Percentiles rank a stretch among this genome's conserved stretches.
These are phyloP conservation scores for Mariannaea sp. DNA, from an alignment of 2,329 filamentous ascomycete genomes.

Conservation along the genomic window DNA sequence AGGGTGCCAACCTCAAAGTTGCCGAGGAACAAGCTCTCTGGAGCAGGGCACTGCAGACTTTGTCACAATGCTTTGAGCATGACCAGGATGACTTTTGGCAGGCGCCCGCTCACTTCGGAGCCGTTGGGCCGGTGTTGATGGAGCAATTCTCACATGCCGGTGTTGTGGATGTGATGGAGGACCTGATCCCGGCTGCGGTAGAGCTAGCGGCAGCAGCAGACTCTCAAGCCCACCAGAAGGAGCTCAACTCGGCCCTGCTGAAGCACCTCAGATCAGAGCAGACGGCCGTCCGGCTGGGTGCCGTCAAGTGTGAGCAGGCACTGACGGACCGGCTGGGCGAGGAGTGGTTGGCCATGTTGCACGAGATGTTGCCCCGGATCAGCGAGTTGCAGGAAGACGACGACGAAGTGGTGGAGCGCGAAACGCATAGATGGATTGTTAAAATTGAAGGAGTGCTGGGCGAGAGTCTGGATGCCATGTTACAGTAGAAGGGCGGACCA, in stretches of 20 bases:
- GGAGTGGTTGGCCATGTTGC: slow-evolving; percentile 88
- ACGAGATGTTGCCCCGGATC: slow-evolving; percentile 96
- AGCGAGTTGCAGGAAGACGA: slow-evolving; percentile 96
- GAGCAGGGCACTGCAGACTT: slow-evolving; percentile 69
- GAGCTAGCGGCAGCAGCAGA: slow-evolving; percentile 81
- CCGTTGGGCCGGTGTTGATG: slow-evolving; percentile 71
- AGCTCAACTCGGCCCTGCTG: slow-evolving; percentile 79
- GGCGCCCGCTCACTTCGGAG: slow-evolving; percentile 81
- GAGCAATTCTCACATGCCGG: slow-evolving; percentile 63
- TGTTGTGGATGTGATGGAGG: slow-evolving; percentile 49
- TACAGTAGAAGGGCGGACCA: slow-evolving; percentile 64
- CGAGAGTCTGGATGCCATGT: slow-evolving; percentile 89
- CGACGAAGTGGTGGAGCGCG: slow-evolving; percentile 87
- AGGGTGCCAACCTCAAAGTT: slow-evolving; percentile 51
- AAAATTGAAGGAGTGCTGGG: slow-evolving; percentile 88
- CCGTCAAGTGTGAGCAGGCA: slow-evolving; percentile 79
- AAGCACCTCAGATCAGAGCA: slow-evolving; percentile 76
- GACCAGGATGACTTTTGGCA: slow-evolving; percentile 98
- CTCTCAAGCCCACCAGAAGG: slow-evolving; percentile 87
- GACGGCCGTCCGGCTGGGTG: slow-evolving; percentile 75
- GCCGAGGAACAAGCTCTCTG: slow-evolving; percentile 64
- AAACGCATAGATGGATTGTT: slow-evolving; percentile 88
- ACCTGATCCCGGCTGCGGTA: slow-evolving; percentile 75
- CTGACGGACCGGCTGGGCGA: slow-evolving; percentile 83
- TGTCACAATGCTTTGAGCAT: slow-evolving; percentile 79